A percentile compares a stretch with the other conserved stretches of the same genome.
Conservation (phyloP, 208 protist species). For the Acanthamoeba healyi region DNA sequence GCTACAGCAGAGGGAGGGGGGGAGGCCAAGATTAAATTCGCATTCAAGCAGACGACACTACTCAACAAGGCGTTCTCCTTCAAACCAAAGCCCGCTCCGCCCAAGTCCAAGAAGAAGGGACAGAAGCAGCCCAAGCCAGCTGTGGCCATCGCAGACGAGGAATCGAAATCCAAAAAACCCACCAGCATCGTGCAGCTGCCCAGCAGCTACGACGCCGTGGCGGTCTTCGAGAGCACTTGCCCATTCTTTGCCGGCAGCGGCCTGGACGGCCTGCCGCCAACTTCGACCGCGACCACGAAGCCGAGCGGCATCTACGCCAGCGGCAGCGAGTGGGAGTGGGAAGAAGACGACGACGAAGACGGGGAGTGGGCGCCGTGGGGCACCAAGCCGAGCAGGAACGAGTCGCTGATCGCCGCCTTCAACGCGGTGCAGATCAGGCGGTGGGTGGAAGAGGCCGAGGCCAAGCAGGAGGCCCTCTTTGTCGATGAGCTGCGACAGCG, state of each 20-base stretch:
- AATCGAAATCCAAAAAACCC: background rate
- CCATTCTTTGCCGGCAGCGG: slow-evolving; percentile 13
- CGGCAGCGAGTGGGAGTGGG: slow-evolving; percentile 31
- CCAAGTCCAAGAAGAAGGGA: background rate
- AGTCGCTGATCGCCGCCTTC: background rate
- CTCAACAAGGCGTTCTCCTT: slow-evolving; percentile 13
- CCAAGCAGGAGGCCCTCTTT: slow-evolving; percentile 33
- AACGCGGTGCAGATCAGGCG: background rate
- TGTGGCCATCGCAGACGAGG: background rate
- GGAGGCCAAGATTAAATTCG: slow-evolving; percentile 29
- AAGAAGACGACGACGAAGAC: background rate
- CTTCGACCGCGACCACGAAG: background rate
- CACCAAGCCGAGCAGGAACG: background rate
- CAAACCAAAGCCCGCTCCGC: background rate
- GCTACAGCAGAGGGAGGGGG: background rate
- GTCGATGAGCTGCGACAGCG: slow-evolving; percentile 16
- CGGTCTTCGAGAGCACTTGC: background rate
- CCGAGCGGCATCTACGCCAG: background rate
- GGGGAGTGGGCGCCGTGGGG: background rate
- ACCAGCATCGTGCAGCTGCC: background rate
- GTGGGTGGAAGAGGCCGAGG: slow-evolving; percentile 16
- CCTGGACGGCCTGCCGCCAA: background rate
- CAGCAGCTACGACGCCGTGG: background rate
- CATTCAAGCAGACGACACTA: background rate
- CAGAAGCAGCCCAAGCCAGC: background rate